phyloP scores from a whole-genome alignment of 2,329 filamentous ascomycete species.

The Grosmannia huntii region DNA sequence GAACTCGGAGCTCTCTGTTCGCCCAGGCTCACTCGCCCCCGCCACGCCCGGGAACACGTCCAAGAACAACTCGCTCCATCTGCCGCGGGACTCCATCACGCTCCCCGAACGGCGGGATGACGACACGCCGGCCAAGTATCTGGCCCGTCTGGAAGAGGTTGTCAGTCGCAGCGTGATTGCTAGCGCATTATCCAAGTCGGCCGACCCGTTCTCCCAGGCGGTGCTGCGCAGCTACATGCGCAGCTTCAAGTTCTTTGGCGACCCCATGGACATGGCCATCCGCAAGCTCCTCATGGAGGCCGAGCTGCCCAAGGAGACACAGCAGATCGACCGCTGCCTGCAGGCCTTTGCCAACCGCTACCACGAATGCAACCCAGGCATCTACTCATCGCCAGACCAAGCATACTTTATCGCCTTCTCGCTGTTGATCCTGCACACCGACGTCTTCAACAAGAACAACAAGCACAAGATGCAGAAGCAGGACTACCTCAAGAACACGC shows the following conservation, averaged over 20 bases:
- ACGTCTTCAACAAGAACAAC: slow-evolving; percentile 99
- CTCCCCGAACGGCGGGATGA: slow-evolving; percentile 73
- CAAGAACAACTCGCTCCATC: slow-evolving; percentile 71
- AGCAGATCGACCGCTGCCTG: slow-evolving; percentile 90
- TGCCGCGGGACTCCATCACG: slow-evolving; percentile 56
- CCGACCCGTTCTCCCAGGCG: slow-evolving; percentile 68
- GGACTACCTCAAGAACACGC: slow-evolving; percentile 92
- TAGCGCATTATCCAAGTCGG: slow-evolving; percentile 72
- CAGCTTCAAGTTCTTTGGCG: slow-evolving; percentile 86
- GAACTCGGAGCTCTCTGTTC: slow-evolving; percentile 56
- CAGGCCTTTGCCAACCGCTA: slow-evolving; percentile 94
- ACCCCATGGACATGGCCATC: slow-evolving; percentile 96
- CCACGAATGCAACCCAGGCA: slow-evolving; percentile 94
- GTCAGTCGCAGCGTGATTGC: slow-evolving; percentile 75
- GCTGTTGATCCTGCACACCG: slow-evolving; percentile 87
- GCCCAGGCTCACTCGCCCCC: slow-evolving; percentile 52
- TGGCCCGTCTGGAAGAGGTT: slow-evolving; percentile 69
- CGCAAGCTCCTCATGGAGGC: slow-evolving; percentile 94
- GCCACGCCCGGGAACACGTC: slow-evolving; percentile 61
- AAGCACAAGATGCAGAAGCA: slow-evolving; percentile 97
- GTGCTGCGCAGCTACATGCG: slow-evolving; percentile 92
- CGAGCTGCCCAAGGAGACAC: slow-evolving; percentile 90
- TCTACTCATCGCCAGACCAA: slow-evolving; percentile 81
- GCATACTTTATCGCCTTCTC: slow-evolving; percentile 99
- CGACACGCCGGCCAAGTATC: slow-evolving; percentile 81